These are phyloP conservation scores for Trichoderma atrobrunneum DNA, from an alignment of 2,329 filamentous ascomycete species.

Conservation along the genomic window DNA sequence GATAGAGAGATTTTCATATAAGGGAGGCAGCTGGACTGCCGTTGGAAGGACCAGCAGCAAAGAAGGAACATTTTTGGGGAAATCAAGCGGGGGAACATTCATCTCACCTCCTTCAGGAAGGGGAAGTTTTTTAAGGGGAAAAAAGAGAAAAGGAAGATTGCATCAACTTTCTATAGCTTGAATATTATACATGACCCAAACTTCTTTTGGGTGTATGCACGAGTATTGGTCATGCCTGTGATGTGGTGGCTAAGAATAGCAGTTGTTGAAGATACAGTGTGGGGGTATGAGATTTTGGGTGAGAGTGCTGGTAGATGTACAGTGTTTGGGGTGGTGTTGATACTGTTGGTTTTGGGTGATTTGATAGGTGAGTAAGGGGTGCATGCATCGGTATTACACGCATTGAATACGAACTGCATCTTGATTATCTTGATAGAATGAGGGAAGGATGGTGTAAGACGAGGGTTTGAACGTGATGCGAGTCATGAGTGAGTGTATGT, in stretches of 20 bases:
- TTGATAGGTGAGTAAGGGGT: not conserved
- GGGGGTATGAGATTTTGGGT: not conserved
- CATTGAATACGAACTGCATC: not conserved
- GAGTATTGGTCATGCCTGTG: not conserved
- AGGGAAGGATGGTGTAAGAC: not conserved
- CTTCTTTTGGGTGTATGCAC: not conserved
- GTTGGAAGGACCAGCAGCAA: not conserved
- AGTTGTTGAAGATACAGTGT: not conserved
- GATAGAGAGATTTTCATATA: slow-evolving; percentile 2
- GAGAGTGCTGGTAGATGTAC: not conserved
- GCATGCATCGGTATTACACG: not conserved
- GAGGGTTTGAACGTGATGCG: fast-evolving
- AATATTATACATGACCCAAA: not conserved
- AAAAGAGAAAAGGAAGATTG: not conserved
- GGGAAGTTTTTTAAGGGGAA: not conserved
- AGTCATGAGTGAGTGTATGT: not conserved
- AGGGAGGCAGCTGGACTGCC: slow-evolving; percentile 18
- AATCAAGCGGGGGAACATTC: not conserved
- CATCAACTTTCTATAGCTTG: not conserved
- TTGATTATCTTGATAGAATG: not conserved
- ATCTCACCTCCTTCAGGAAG: not conserved
- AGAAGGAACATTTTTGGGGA: not conserved
- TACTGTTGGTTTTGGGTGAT: not conserved
- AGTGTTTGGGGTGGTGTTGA: not conserved
- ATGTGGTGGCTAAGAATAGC: slow-evolving; percentile 4